Evolutionary conservation across 1,284 basidiomycete species (phyloP), one percentile per base, ranked within the genome.

Genomic region (Abortiporus biennis): DNA sequence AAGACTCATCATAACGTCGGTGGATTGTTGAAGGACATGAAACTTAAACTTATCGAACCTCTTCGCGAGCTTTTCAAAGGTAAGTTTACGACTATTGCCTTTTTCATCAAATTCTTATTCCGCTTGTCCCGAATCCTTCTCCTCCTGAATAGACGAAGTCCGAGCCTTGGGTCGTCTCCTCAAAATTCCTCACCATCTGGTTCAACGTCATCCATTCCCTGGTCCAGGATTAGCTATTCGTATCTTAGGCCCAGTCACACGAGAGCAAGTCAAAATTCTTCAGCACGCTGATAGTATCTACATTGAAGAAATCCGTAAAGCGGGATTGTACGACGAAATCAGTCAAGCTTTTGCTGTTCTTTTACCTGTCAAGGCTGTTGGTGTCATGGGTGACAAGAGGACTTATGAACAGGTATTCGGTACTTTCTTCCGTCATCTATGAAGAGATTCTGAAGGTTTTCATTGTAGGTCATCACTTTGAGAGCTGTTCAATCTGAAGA

Each of bases 1-100:
- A 99, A 99, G 76, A 98, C 96, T 6, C 96, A 99, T 63, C 96
- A 99, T 66, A 99, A 99, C 56, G 96, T 99, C 49, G 96, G 96
- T 23, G 96, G 96, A 8, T 71, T 99, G 36, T 71, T 99, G 47
- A 91, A 90, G 58, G 86, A 99, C 64, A 99, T 99, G 96, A 98
- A 96, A 67, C 76, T 99, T 53, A 99, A 99, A 71, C 76, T 99
- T 34, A 98, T 99, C 53, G 96, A 99, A 68, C 96, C 96, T 29
- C 71, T 99, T 36, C 78, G 96, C 29, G 96, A 99, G 69, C 75
- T 99, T 19, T 99, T 99, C 80, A 99, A 99, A 74, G 93, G 92
- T 90, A 51, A 34, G 70, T 59, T 3, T 24, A 21, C 40, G 38
- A n/a, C n/a, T 36, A 24, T 5, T 36, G n/a, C 35, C 34, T 38